These are phyloP conservation scores for Fonsecaea erecta DNA, from an alignment of 2,329 filamentous ascomycete genomes.

Conservation along the genomic window DNA sequence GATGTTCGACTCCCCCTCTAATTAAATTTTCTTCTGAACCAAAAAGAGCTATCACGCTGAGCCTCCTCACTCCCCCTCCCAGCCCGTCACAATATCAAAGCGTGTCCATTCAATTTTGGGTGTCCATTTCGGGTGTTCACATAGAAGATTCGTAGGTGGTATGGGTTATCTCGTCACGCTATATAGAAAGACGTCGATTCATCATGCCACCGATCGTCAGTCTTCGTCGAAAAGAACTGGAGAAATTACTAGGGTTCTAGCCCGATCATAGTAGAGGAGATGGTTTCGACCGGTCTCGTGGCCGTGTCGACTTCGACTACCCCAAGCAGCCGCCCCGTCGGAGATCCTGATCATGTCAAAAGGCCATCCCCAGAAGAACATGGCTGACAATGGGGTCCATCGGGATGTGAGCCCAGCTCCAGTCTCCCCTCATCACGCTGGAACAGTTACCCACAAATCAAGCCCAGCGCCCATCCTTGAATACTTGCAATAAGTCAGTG, in stretches of 20 bases:
- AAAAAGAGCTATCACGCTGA: background rate
- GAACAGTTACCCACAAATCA: background rate
- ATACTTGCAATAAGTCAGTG: background rate
- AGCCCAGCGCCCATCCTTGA: background rate
- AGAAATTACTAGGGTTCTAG: slow-evolving; percentile 1
- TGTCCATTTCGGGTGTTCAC: slow-evolving; percentile 14
- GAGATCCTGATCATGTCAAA: slow-evolving; percentile 13
- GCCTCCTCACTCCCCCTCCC: background rate
- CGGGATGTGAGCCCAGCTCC: slow-evolving; percentile 1
- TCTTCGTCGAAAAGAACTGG: slow-evolving; percentile 6
- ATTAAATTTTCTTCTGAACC: background rate
- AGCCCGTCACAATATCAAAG: background rate
- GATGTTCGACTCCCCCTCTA: background rate
- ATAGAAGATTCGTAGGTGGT: slow-evolving; percentile 32
- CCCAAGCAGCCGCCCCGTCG: background rate
- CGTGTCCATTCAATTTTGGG: slow-evolving; percentile 1
- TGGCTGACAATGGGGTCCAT: background rate
- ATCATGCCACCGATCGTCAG: slow-evolving; percentile 11
- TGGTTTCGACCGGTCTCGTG: background rate
- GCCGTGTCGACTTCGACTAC: background rate
- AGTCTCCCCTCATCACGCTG: slow-evolving; percentile 6
- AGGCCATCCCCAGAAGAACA: slow-evolving; percentile 23
- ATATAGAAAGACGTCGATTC: slow-evolving; percentile 29
- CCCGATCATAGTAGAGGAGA: slow-evolving; percentile 13
- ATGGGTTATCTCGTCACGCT: slow-evolving; percentile 29